Evolutionary conservation across 441 rosid species (phyloP).

Genomic region (Theobroma grandiflorum): DNA sequence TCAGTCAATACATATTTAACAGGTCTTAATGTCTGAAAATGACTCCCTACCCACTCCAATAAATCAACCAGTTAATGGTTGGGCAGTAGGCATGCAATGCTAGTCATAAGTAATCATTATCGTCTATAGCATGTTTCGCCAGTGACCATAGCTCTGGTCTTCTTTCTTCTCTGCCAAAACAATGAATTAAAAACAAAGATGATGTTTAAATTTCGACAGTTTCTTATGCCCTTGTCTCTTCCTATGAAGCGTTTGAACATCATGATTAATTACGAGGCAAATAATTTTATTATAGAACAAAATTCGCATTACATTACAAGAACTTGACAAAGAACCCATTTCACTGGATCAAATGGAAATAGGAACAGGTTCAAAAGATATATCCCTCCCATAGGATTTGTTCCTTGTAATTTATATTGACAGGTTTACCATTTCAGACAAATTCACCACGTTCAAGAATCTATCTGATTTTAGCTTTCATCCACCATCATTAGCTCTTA

Average conservation of each 20-base stretch:
- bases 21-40: conserved; percentile 7
- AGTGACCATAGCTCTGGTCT: neutral
- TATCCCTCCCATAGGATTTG: neutral
- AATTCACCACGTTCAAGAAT: conserved; percentile 38
- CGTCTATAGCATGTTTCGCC: neutral
- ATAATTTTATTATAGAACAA: neutral
- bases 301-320: neutral
- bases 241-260: neutral
- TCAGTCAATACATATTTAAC: neutral
- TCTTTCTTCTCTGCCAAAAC: neutral
- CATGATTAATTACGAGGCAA: neutral
- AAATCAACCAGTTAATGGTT: neutral
- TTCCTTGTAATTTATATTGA: neutral
- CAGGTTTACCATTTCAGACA: conserved; percentile 2
- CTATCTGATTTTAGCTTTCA: conserved; percentile 29
- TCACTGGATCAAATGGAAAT: neutral
- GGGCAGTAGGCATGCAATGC: neutral
- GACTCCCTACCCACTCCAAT: neutral
- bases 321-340: neutral
- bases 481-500: conserved; percentile 19
- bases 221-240: too few relatives aligned
- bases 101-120: neutral
- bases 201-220: too few relatives aligned
- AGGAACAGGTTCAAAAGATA: neutral
- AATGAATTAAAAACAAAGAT: neutral